These are phyloP conservation scores for Xylaria telfairii DNA, from an alignment of 495 filamentous ascomycete species.

Conservation along the genomic window DNA sequence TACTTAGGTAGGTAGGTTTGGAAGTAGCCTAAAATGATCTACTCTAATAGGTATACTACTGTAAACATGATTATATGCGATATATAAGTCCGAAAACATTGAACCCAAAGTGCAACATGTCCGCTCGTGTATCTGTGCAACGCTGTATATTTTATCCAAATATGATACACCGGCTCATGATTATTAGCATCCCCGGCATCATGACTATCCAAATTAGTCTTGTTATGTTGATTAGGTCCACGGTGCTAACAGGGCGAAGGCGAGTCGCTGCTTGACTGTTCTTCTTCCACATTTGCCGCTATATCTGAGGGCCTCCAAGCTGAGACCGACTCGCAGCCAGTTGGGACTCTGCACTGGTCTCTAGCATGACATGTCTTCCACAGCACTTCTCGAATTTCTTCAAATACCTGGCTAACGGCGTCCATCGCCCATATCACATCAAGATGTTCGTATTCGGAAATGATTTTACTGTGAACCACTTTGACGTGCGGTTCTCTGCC, in stretches of 20 bases:
- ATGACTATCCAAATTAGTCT: neutral
- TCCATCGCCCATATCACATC: slow-evolving; percentile 98
- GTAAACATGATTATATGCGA: too few species aligned
- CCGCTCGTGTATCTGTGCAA: neutral
- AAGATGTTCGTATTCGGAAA: slow-evolving; percentile 92
- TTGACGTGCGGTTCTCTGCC: slow-evolving; percentile 82
- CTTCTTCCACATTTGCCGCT: slow-evolving; percentile 24
- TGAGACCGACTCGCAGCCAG: slow-evolving; percentile 62
- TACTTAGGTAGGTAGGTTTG: too few species aligned
- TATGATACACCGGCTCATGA: neutral
- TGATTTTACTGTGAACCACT: slow-evolving; percentile 80
- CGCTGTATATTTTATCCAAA: neutral
- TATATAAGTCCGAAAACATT: neutral
- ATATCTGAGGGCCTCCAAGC: slow-evolving; percentile 38
- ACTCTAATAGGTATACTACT: too few species aligned
- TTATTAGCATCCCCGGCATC: neutral
- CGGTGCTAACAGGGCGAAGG: slow-evolving; percentile 26
- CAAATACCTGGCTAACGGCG: slow-evolving; percentile 79
- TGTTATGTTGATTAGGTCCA: neutral
- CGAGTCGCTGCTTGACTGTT: slow-evolving; percentile 44
- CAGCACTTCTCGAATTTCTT: slow-evolving; percentile 79
- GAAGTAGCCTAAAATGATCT: too few species aligned
- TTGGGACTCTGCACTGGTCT: slow-evolving; percentile 64
- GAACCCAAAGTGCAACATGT: neutral
- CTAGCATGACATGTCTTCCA: slow-evolving; percentile 73